Base-by-base conservation (phyloP, 345 rosid genomes). In the thale cress (Arabidopsis thaliana) region DNA sequence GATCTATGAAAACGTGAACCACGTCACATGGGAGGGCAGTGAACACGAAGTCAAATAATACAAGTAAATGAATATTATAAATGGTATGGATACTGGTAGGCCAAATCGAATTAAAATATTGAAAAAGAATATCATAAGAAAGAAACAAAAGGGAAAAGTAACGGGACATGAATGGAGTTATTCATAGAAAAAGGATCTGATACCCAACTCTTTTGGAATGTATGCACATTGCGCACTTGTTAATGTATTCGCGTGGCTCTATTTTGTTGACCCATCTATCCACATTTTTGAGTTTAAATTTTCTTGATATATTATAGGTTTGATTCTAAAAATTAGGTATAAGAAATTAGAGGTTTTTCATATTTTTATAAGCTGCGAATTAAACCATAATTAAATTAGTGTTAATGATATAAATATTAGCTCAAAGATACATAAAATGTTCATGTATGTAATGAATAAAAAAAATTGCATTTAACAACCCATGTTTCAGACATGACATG, bases 151-250 rank as follows among this genome's bases (percentile, higher is more conserved):
- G 70, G 50, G 59, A 34, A 62, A 69, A 69, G 65, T 76, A 69
- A 62, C 75, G 44, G 59, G 65, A 76, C 80, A 59, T 76, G 80
- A 55, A 62, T 76, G 80, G 80, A 76, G 20, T 69, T 67, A 62
- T 57, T 51, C 75, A 55, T 33, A 30, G 2, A 34, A 14, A 76
- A 53, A 45, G 71, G 50, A 44, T 76, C 75, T 53, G 44, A 36
- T 69, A 58, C 65, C 75, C 80, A 69, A 69, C 58, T 61, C 70
- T 69, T 61, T 76, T 76, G 79, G 79, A 68, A 42, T 68, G 22
- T 67, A 67, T 45, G 79, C 73, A 75, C 68, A 65, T 59, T 67
- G 73, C 68, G 20, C 74, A 75, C 74, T 75, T 67, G 62, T 22
- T 38, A 16, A n/a, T 28, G 66, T 48, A 13, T 50, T 75, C 55